Evolutionary conservation across 192 early-diverging fungal genomes (phyloP).

Genomic region (Entomortierella beljakovae): DNA sequence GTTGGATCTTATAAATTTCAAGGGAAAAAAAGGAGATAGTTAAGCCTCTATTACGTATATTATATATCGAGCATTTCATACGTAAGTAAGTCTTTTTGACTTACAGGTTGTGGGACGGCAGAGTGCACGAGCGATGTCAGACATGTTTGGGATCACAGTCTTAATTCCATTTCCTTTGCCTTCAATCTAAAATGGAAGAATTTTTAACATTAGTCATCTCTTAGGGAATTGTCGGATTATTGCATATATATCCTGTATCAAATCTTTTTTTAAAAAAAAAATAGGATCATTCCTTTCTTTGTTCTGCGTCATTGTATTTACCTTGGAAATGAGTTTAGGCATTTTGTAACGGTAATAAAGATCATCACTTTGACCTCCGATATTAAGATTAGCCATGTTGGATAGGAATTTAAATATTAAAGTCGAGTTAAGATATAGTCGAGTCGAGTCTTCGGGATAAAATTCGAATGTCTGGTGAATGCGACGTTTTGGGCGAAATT

Average conservation of each 20-base stretch:
- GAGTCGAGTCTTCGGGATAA: slow-evolving; percentile 48
- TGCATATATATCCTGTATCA: no score
- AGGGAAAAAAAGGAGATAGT: no score
- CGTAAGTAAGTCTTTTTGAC: not conserved
- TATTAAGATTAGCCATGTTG: slow-evolving; percentile 86
- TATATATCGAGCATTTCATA: not conserved
- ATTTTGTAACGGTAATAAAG: slow-evolving; percentile 99
- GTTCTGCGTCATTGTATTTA: slow-evolving; percentile 47
- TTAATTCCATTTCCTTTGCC: slow-evolving; percentile 99
- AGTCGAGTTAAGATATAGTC: slow-evolving; percentile 43
- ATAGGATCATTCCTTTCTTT: no score
- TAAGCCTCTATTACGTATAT: not conserved
- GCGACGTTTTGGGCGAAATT: slow-evolving; percentile 51
- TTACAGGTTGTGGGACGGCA: slow-evolving; percentile 87
- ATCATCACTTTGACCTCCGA: slow-evolving; percentile 91
- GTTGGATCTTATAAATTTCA: slow-evolving; percentile 70
- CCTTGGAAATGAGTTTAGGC: slow-evolving; percentile 86
- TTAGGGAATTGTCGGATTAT: no score
- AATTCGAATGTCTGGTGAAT: slow-evolving; percentile 43
- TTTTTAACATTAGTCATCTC: no score
- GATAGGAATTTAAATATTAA: not conserved
- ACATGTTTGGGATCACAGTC: slow-evolving; percentile 97
- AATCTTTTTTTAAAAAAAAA: no score
- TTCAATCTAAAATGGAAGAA: slow-evolving; percentile 74
- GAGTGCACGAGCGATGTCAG: slow-evolving; percentile 91